Base-by-base conservation (phyloP, 345 rosid species). In the Erodium maritimum region DNA sequence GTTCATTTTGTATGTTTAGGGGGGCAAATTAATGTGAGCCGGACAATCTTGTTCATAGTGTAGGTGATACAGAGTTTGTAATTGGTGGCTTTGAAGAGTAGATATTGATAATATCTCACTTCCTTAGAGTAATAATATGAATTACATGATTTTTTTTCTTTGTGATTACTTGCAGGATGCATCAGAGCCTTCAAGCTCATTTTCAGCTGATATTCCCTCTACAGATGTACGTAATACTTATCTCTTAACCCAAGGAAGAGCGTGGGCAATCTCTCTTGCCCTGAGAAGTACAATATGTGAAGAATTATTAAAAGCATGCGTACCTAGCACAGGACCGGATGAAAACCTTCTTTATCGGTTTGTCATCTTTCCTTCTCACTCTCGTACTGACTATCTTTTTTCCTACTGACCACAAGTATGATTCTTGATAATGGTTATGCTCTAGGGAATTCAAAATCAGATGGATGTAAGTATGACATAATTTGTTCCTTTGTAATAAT, bases 321-420 rank as follows among this genome's bases (percentile, higher is more conserved):
- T 77, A 50, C 71, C 79, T 33, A 25, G 60, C 50, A 61, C 61
- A 77, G 66, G 53, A 29, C 71, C 8, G 14, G 69, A 65, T 64
- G 80, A 79, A 69, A 73, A 72, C 55, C 85, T 85, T 73, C 71
- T 90, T 23, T 90, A 84, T 61, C 74, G 88, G 97, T 88, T 62
- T 23, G 78, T 73, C 65, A 61, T 52, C 17, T 58, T 62, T 17
- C 55, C 45, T 46, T 29, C 17, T 50, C 48, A 46, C 13, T 52
- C 17, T 25, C 29, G 7, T 60, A 45, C 7, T 63, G 55, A 57
- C 58, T 17, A 24, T n/a, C 54, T 34, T 54, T 11, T 46, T 46
- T 46, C 51, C 34, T 29, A 3, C 8, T 29, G 8, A 29, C 34
- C 34, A 29, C 34, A 7, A 42, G 48, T 42, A 42, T 7, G 48